Percentiles rank a stretch among this genome's conserved stretches.
These are phyloP conservation scores for Batrachochytrium dendrobatidis DNA, from an alignment of 371 early-diverging fungal genomes.

Conservation along the genomic window DNA sequence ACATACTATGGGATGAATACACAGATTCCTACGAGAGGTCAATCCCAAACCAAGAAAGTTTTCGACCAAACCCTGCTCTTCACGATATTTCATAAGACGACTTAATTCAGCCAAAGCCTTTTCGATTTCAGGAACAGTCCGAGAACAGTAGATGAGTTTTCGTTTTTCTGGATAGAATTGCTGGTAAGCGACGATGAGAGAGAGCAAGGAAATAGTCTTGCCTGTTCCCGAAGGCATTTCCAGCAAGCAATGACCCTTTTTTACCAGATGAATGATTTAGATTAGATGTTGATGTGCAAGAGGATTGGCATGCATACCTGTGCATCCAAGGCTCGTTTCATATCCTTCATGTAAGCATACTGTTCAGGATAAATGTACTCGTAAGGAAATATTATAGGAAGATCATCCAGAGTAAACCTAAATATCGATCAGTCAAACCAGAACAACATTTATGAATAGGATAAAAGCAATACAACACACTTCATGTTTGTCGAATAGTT, in stretches of 20 bases:
- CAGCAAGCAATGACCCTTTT: conserved; percentile 87
- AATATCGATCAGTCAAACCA: too few relatives aligned
- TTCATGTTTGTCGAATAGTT: too few relatives aligned
- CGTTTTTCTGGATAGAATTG: conserved; percentile 80
- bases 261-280: conserved; percentile 11
- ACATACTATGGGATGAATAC: conserved; percentile 79
- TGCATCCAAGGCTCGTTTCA: conserved; percentile 88
- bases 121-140: conserved; percentile 98
- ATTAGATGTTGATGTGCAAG: conserved; percentile 4
- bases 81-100: conserved; percentile 81
- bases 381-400: conserved; percentile 97
- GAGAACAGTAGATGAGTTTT: conserved; percentile 97
- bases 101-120: conserved; percentile 97
- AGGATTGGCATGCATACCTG: conserved; percentile 51
- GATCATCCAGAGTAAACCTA: conserved; percentile 89
- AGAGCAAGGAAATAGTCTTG: conserved; percentile 95
- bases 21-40: conserved; percentile 92
- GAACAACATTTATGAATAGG: too few relatives aligned
- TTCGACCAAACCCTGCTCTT: conserved; percentile 53
- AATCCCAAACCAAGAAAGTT: conserved; percentile 93
- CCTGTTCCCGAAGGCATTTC: conserved; percentile 99
- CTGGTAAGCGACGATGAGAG: conserved; percentile 96
- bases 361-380: conserved; percentile 99
- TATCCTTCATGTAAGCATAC: conserved; percentile 95
- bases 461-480: too few relatives aligned